Conservation (phyloP, 495 filamentous ascomycete genomes). For the Gamarada debralockiae region DNA sequence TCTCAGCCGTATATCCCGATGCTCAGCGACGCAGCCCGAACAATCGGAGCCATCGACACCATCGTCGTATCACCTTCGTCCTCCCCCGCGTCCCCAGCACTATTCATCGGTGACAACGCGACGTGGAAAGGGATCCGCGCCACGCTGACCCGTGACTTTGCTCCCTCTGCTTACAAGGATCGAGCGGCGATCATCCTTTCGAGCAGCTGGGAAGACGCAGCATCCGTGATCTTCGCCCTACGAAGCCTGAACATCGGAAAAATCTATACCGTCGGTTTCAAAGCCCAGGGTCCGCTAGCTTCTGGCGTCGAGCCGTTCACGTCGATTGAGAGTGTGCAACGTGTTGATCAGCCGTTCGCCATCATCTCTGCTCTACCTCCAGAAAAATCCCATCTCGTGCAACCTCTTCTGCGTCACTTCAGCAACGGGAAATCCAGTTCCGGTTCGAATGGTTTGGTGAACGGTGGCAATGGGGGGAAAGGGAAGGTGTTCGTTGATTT, state of each 20-base stretch:
- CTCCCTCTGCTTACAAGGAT: slow-evolving; percentile 72
- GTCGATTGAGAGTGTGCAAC: slow-evolving; percentile 71
- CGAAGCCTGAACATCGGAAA: slow-evolving; percentile 70
- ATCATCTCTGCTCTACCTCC: slow-evolving; percentile 74
- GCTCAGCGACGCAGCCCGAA: slow-evolving; percentile 66
- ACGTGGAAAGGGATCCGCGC: slow-evolving; percentile 81
- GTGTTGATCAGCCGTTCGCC: slow-evolving; percentile 71
- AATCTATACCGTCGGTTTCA: slow-evolving; percentile 82
- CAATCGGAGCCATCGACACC: slow-evolving; percentile 76
- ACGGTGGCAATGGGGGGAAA: slow-evolving; percentile 28
- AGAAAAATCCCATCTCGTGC: slow-evolving; percentile 75
- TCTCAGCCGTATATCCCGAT: slow-evolving; percentile 54
- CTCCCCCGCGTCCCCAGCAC: slow-evolving; percentile 32
- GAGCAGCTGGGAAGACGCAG: slow-evolving; percentile 63
- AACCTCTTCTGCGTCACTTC: slow-evolving; percentile 70
- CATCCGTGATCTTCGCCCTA: slow-evolving; percentile 70
- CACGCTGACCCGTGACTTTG: slow-evolving; percentile 74
- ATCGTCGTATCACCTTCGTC: slow-evolving; percentile 54
- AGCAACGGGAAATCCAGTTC: slow-evolving; percentile 5
- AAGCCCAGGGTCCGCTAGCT: slow-evolving; percentile 58
- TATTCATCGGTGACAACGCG: slow-evolving; percentile 71
- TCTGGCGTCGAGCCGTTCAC: slow-evolving; percentile 70
- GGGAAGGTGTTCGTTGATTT: slow-evolving; percentile 77
- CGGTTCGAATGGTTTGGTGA: neutral
- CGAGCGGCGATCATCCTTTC: slow-evolving; percentile 72